Evolutionary conservation across 345 rosid species (phyloP).

Genomic region (Eucalyptus marginata): DNA sequence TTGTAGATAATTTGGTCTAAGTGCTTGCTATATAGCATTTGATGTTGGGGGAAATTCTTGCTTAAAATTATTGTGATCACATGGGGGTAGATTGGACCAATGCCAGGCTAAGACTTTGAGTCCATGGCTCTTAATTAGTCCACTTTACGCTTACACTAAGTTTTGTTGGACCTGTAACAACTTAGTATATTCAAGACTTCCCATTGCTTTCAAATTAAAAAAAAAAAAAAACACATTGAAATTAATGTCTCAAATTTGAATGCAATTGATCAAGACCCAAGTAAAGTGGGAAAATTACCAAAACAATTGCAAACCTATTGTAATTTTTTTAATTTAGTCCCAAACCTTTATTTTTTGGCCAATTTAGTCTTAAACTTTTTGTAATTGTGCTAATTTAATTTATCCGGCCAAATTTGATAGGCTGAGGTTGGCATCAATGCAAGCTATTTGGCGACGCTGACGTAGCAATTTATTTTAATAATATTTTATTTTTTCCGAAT

Average conservation of each 20-base stretch:
- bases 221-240: not conserved
- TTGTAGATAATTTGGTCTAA: not conserved
- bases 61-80: not conserved
- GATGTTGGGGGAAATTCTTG: not conserved
- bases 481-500: too few relatives aligned
- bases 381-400: too few relatives aligned
- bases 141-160: not conserved
- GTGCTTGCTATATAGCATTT: not conserved
- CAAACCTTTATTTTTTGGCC: too few relatives aligned
- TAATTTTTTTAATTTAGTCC: too few relatives aligned
- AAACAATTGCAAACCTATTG: too few relatives aligned
- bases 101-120: not conserved
- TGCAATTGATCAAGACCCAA: not conserved
- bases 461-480: too few relatives aligned
- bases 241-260: not conserved
- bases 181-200: not conserved
- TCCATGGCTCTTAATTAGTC: not conserved
- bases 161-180: not conserved
- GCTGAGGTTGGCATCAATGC: too few relatives aligned
- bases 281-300: too few relatives aligned
- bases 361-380: accelerated
- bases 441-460: accelerated
- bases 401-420: too few relatives aligned
- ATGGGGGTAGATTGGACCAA: not conserved
- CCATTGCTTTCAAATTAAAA: not conserved